phyloP scores from a whole-genome alignment of 495 filamentous ascomycete genomes.

The Penicillium turbatum region DNA sequence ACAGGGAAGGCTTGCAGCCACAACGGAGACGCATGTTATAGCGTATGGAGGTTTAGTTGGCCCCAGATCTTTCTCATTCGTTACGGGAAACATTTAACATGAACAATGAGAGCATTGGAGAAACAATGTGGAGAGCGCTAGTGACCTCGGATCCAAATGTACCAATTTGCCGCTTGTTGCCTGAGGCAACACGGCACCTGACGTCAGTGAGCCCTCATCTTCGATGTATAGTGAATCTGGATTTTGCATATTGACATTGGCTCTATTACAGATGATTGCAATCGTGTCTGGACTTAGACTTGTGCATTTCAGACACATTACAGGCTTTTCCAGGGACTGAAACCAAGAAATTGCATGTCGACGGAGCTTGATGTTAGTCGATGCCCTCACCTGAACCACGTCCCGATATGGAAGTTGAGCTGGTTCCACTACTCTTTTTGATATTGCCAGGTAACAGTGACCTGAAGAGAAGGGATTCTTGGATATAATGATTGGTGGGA shows the following conservation, averaged over 20 bases:
- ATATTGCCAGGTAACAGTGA: not conserved
- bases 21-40: not conserved
- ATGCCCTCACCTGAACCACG: not conserved
- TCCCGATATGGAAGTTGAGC: not conserved
- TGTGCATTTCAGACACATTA: too few species aligned
- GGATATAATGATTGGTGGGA: not conserved
- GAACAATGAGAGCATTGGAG: not conserved
- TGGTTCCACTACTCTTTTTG: not conserved
- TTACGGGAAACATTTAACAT: not conserved
- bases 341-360: not conserved
- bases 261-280: not conserved
- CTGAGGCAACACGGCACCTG: slow-evolving; percentile 21
- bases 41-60: not conserved
- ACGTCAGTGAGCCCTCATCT: slow-evolving; percentile 18
- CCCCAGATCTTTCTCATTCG: not conserved
- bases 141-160: not conserved
- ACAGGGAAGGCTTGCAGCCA: not conserved
- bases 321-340: not conserved
- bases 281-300: too few species aligned
- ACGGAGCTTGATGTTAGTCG: not conserved
- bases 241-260: not conserved
- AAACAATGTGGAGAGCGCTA: not conserved
- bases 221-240: not conserved
- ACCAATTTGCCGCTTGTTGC: not conserved
- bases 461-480: not conserved